These are phyloP conservation scores for Aspergillus hiratsukae DNA, from an alignment of 2,329 filamentous ascomycete genomes.

Conservation along the genomic window DNA sequence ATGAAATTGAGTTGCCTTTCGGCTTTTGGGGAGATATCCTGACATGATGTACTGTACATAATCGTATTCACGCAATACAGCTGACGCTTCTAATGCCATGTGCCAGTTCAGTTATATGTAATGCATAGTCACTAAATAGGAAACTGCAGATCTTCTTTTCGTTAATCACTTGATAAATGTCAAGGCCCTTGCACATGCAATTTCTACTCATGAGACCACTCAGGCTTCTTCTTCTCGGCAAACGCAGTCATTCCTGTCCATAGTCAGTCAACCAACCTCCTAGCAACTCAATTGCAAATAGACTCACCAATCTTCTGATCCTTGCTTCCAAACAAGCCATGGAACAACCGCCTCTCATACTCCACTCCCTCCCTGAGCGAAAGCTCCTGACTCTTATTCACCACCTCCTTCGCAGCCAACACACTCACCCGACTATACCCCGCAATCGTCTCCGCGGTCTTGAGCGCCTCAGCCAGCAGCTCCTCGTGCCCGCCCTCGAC, in stretches of 20 bases:
- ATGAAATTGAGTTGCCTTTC: not conserved
- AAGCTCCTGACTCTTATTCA: slow-evolving; percentile 96
- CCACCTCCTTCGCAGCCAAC: slow-evolving; percentile 91
- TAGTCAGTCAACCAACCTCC: slow-evolving; percentile 6
- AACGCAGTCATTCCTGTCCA: slow-evolving; percentile 74
- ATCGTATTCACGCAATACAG: not conserved
- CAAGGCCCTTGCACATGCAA: not conserved
- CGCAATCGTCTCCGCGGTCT: slow-evolving; percentile 86
- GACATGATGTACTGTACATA: not conserved
- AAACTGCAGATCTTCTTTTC: not conserved
- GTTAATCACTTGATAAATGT: not conserved
- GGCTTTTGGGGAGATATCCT: not conserved
- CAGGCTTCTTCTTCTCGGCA: slow-evolving; percentile 86
- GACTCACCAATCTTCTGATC: slow-evolving; percentile 87
- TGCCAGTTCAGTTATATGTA: not conserved
- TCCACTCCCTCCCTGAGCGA: slow-evolving; percentile 85
- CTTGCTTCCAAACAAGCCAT: slow-evolving; percentile 84
- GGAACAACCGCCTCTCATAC: slow-evolving; percentile 90
- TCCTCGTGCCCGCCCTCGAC: slow-evolving; percentile 73
- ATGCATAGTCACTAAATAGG: slow-evolving; percentile 1
- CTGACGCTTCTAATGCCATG: not conserved
- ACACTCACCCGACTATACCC: slow-evolving; percentile 81
- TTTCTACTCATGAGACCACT: slow-evolving; percentile 75
- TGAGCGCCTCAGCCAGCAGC: slow-evolving; percentile 73
- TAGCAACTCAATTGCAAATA: not conserved